Percentiles rank a stretch among this genome's conserved stretches.
phyloP scores from a whole-genome alignment of 331 rosid species.

The Quercus tomentella region DNA sequence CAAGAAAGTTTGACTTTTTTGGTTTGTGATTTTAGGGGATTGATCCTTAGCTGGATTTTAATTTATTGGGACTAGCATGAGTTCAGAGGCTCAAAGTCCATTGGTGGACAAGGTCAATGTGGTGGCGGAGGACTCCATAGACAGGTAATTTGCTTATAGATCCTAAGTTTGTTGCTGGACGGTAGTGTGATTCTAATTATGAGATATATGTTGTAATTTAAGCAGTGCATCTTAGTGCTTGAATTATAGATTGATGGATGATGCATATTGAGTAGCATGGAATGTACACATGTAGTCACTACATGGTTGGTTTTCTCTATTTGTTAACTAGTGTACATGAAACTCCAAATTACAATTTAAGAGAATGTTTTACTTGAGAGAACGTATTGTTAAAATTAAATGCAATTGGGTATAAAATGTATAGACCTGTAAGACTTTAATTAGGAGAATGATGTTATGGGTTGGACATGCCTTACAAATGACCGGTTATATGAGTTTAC shows the following conservation, averaged over 20 bases:
- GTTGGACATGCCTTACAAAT: neutral
- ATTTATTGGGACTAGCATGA: slow-evolving; percentile 30
- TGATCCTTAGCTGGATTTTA: slow-evolving; percentile 13
- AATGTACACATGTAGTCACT: neutral
- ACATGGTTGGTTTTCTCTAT: neutral
- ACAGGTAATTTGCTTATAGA: slow-evolving; percentile 40
- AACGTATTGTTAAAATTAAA: neutral
- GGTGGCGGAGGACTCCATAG: slow-evolving; percentile 31
- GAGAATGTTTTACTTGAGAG: neutral
- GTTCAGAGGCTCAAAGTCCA: slow-evolving; percentile 46
- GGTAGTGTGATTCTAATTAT: neutral
- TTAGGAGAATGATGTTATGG: neutral
- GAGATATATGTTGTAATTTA: neutral
- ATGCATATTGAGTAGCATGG: neutral
- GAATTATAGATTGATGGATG: neutral
- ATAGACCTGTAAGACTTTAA: neutral
- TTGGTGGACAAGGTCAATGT: slow-evolving; percentile 26
- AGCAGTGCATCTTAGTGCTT: neutral
- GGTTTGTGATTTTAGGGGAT: slow-evolving; percentile 20
- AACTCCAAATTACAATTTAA: neutral
- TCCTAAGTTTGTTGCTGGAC: neutral
- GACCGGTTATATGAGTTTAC: neutral
- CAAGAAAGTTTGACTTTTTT: slow-evolving; percentile 10
- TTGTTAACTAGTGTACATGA: neutral
- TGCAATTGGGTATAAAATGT: neutral